phyloP scores from a whole-genome alignment of 306 rosid species.

The Dalbergia cultrata region DNA sequence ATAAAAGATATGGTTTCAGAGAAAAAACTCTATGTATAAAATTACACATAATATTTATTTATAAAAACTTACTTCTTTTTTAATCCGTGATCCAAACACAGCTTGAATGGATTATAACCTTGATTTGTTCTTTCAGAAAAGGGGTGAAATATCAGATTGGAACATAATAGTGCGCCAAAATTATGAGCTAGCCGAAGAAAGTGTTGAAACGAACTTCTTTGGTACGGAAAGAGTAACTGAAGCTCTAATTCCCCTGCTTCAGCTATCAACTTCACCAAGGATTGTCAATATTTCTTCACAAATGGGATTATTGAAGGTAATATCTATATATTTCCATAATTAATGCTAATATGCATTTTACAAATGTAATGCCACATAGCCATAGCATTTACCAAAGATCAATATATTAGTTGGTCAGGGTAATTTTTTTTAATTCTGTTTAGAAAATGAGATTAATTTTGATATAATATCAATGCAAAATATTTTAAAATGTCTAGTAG shows the following conservation, averaged over 20 bases:
- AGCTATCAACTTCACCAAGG: conserved; percentile 63
- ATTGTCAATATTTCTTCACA: conserved; percentile 62
- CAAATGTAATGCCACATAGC: background rate
- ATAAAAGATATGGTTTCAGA: too few relatives aligned
- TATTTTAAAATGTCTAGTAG: too few relatives aligned
- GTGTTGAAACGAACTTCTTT: conserved; percentile 61
- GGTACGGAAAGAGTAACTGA: conserved; percentile 64
- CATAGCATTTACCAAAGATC: background rate
- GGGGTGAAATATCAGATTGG: conserved; percentile 50
- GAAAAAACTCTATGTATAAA: too few relatives aligned
- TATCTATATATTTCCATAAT: background rate
- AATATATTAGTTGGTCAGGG: too few relatives aligned
- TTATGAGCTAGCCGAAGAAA: conserved; percentile 54
- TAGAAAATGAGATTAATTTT: too few relatives aligned
- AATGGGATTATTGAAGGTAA: conserved; percentile 49
- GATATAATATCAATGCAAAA: too few relatives aligned
- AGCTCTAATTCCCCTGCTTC: conserved; percentile 66
- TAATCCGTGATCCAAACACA: too few relatives aligned
- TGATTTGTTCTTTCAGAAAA: conserved; percentile 32
- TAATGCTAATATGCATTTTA: background rate
- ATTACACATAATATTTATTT: too few relatives aligned
- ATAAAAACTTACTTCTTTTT: too few relatives aligned
- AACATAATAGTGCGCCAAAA: conserved; percentile 30
- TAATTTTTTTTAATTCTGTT: too few relatives aligned
- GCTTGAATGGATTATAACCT: background rate